These are phyloP conservation scores for Chondrostereum purpureum DNA, from an alignment of 1,284 basidiomycete species.

Conservation along the genomic window DNA sequence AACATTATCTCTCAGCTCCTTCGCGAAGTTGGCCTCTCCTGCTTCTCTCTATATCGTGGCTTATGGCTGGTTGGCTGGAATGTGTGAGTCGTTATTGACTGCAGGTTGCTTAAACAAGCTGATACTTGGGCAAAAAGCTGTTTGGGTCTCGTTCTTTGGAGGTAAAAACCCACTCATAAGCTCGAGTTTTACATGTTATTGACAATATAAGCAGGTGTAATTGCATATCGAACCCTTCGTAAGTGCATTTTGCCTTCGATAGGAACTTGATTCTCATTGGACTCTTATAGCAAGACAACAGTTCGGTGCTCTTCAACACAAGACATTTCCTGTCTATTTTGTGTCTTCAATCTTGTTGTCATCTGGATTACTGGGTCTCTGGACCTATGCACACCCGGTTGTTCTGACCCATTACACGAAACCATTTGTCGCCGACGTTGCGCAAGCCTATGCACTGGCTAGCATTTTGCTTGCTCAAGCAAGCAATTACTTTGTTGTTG, in stretches of 20 bases:
- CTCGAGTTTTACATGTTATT: conserved; percentile 5
- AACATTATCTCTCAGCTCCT: conserved; percentile 32
- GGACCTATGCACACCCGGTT: conserved; percentile 59
- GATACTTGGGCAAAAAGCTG: conserved; percentile 27
- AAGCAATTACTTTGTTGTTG: conserved; percentile 53
- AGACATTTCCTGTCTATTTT: conserved; percentile 74
- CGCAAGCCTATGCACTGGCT: conserved; percentile 62
- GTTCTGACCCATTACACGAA: conserved; percentile 43
- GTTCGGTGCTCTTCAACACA: conserved; percentile 73
- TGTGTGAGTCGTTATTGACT: conserved; percentile 42
- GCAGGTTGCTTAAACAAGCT: not conserved
- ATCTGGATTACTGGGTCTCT: conserved; percentile 50
- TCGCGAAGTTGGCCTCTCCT: conserved; percentile 35
- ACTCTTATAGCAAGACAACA: conserved; percentile 50
- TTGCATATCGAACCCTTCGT: conserved; percentile 55
- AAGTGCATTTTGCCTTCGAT: conserved; percentile 19
- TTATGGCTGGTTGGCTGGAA: conserved; percentile 60
- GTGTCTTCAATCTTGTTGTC: conserved; percentile 51
- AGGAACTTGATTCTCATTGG: not conserved
- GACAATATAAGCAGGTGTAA: conserved; percentile 37
- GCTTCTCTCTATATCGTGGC: conserved; percentile 47
- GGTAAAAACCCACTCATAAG: conserved; percentile 25
- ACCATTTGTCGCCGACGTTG: conserved; percentile 56
- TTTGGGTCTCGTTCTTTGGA: conserved; percentile 66
- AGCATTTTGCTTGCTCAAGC: conserved; percentile 44